These are phyloP conservation scores for Trapa incisa DNA, from an alignment of 345 rosid species.

Conservation along the genomic window DNA sequence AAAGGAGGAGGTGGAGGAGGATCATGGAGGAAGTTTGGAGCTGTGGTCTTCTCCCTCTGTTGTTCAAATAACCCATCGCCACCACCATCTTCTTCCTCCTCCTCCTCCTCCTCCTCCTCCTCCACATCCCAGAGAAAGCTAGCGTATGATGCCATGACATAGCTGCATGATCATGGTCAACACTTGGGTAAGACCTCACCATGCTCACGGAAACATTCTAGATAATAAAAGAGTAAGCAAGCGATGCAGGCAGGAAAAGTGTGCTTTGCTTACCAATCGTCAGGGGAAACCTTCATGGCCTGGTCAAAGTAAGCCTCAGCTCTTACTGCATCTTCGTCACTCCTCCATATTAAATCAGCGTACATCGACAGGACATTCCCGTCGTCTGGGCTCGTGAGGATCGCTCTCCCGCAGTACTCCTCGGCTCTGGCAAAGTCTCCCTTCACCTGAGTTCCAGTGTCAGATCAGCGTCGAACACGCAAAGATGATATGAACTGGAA, in stretches of 20 bases:
- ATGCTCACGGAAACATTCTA: background rate
- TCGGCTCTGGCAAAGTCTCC: constrained; percentile 44
- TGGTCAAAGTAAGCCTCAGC: constrained; percentile 58
- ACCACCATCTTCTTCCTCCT: too few species aligned
- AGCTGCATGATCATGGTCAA: constrained; percentile 22
- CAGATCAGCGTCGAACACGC: background rate
- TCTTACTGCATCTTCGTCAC: constrained; percentile 34
- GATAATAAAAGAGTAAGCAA: too few species aligned
- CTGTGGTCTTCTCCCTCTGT: background rate
- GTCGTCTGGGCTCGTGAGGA: constrained; percentile 55
- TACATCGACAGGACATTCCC: constrained; percentile 56
- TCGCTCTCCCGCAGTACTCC: constrained; percentile 61
- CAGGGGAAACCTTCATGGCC: constrained; percentile 54
- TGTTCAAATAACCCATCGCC: constrained; percentile 17
- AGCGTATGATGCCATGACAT: constrained; percentile 73
- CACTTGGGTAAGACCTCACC: background rate
- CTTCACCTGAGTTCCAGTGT: constrained; percentile 28
- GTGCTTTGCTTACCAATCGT: constrained; percentile 40
- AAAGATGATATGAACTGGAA: too few species aligned
- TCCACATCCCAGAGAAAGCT: constrained; percentile 69
- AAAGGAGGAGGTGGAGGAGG: background rate
- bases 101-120: constrained; percentile 24
- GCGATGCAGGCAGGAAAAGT: too few species aligned
- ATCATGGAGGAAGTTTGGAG: background rate
- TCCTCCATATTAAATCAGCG: constrained; percentile 62